Base-by-base conservation (phyloP, 306 rosid species). In the Luffa acutangula region DNA sequence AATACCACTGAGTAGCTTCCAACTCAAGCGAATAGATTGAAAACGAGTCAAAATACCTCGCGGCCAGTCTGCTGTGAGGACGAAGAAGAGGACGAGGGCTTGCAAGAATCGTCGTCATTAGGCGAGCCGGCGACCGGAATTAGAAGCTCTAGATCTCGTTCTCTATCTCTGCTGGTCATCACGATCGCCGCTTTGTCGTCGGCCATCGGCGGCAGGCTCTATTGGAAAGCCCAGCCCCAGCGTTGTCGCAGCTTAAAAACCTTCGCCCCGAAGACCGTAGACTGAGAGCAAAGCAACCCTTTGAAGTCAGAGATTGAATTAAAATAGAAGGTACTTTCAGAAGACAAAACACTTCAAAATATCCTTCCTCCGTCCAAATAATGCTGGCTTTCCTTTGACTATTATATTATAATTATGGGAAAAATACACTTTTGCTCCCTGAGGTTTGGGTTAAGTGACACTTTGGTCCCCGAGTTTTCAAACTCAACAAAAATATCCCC, bases 91-190 rank as follows among this genome's bases (percentile, higher is more conserved):
- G 88, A 78, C 0, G 93, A 84, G 0, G 94, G 92, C 49, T 90
- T 93, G 62, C 87, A 81, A 41, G 90, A 80, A 34, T 84, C 78
- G 11, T 80, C 90, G 39, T 82, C 88, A 63, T 80, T 79, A 65
- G 70, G 79, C 42, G 84, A 13, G 21, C 88, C 83, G n/a, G 90
- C 89, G 45, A 91, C 93, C 56, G 96, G 94, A 81, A 93, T 87
- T 48, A 93, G 94, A 81, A 91, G 97, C 87, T 93, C 96, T 18
- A 91, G 94, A 87, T 93, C 97, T 82, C 87, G 87, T n/a, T 84
- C 87, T 84, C 89, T 81, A 64, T 91, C 97, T 87, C 96, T 91
- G 81, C 76, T 82, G 37, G 85, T 85, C 86, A 86, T 85, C 58
- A 74, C 81, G 56, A 89, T 88, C 73, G 85, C 80, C 53, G 91